Evolutionary conservation across 2,329 filamentous ascomycete species (phyloP).

Genomic region (Dactylellina leptospora): DNA sequence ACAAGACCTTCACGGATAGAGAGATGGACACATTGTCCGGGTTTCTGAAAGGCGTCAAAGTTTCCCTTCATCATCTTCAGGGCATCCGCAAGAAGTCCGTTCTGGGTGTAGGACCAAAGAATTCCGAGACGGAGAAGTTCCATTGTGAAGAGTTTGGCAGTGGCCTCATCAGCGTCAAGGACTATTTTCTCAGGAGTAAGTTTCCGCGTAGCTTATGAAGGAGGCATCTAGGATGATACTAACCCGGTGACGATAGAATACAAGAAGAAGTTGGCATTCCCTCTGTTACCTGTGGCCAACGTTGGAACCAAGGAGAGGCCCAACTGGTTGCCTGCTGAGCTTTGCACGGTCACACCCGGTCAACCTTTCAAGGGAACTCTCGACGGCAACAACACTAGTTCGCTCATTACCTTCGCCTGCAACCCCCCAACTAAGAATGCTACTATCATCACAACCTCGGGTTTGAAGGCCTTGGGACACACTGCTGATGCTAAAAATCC

Average conservation of each 20-base stretch:
- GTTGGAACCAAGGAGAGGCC: conserved; percentile 64
- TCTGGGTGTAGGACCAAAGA: conserved; percentile 56
- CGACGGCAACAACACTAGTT: conserved; percentile 68
- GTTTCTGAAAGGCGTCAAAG: conserved; percentile 40
- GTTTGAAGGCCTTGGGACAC: conserved; percentile 69
- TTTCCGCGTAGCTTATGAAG: conserved; percentile 7
- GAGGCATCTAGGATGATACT: no score
- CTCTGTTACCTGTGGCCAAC: conserved; percentile 71
- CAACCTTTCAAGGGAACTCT: conserved; percentile 72
- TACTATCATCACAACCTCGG: conserved; percentile 69
- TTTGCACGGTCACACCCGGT: conserved; percentile 71
- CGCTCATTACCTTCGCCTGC: conserved; percentile 78
- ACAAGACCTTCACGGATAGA: conserved; percentile 6
- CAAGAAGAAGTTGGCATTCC: conserved; percentile 60
- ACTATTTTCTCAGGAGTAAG: conserved; percentile 64
- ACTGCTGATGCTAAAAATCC: conserved; percentile 61
- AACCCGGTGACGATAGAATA: conserved; percentile 58
- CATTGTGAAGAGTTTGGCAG: conserved; percentile 59
- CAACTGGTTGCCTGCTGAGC: conserved; percentile 73
- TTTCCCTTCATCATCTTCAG: conserved; percentile 42
- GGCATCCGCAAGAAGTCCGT: conserved; percentile 57
- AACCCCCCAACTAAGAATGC: conserved; percentile 73
- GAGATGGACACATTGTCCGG: conserved; percentile 20
- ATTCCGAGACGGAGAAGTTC: conserved; percentile 58
- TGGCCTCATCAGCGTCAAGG: conserved; percentile 63